Base-by-base conservation (phyloP, 1,284 basidiomycete species). In the Malassezia nana region DNA sequence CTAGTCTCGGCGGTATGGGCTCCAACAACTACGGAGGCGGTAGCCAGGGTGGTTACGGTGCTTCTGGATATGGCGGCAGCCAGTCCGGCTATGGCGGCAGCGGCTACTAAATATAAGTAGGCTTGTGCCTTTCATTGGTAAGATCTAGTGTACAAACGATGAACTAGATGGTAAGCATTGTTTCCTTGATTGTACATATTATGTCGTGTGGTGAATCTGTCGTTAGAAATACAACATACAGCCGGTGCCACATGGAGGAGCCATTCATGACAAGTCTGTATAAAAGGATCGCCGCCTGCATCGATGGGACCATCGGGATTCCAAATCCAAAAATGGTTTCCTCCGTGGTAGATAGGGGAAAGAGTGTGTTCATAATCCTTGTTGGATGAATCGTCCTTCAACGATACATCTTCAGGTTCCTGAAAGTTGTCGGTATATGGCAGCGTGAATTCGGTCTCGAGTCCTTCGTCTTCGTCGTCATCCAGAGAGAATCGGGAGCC, bases 271-370 rank as follows among this genome's bases (percentile, higher is more conserved):
- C 48, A 51, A 3, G 49, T 51, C 7, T 42, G 49, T 0, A 51
- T 35, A 18, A 40, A 56, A 5, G 28, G 33, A 26, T 56, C 48
- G 29, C 40, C 43, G 12, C 54, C 54, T 1, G 8, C 2, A 30
- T 56, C 54, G 8, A 56, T 29, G 1, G 54, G 54, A 13, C 54
- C 54, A 20, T 56, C 54, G 1, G 54, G 48, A 7, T 45, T 45
- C 54, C 54, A 56, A 4, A 51, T 24, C 47, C 54, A 56, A 10
- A 56, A 16, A 2, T 43, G 42, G 2, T 24, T 18, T 2, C 42
- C 49, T 4, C 26, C 31, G 13, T 15, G 8, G 12, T 25, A 40
- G 6, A 42, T 24, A 3, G 42, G 46, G 6, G 18, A 12, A n/a
- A 47, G 13, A 35, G 10, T 8, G 26, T 45, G 30, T 22, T 20